Base-by-base conservation (phyloP, 176 grass and related monocot genomes). In the Coix lacrymajobi region DNA sequence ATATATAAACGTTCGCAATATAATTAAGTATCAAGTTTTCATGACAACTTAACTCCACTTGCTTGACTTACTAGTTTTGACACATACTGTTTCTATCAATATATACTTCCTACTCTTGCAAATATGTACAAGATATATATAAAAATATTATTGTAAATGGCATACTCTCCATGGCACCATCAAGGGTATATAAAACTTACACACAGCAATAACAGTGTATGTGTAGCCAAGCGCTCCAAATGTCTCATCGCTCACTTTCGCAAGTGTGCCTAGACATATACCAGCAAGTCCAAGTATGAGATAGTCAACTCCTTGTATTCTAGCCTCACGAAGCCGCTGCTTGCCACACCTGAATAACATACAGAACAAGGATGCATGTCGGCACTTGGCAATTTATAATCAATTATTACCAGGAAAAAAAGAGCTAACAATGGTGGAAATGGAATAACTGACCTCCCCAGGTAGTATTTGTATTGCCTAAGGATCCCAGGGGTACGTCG, bases 201-300 rank as follows among this genome's bases (percentile, higher is more conserved):
- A 97, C 29, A 97, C 94, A 60, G 94, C 91, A 60, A 97, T 97
- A 49, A 97, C 91, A 14, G 89, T 93, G 81, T 97, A 97, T 5
- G 91, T 93, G 81, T 97, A 97, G 45, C 94, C 94, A 40, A 93
- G 91, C 64, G 91, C 87, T 37, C 91, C 94, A 74, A 97, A 97
- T 28, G 91, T 86, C 66, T 97, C 89, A 43, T 97, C 94, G 33
- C 94, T 97, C 74, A 97, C 89, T 91, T 97, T 97, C 33, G 94
- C 94, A 41, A 97, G 75, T 65, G 94, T 97, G 31, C 94, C 94
- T 17, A 97, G 58, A 73, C 94, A 97, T 29, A 97, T 90, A 56
- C 91, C 91, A 54, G 94, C 91, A 56, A 97, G 86, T 22, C 94
- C 88, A 11, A 97, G 41, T 64, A 97, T 93, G 48, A 93, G 65